Percentiles rank a stretch among this genome's conserved stretches.
These are phyloP conservation scores for Metarhizium humberi DNA, from an alignment of 2,329 filamentous ascomycete genomes.

Conservation along the genomic window DNA sequence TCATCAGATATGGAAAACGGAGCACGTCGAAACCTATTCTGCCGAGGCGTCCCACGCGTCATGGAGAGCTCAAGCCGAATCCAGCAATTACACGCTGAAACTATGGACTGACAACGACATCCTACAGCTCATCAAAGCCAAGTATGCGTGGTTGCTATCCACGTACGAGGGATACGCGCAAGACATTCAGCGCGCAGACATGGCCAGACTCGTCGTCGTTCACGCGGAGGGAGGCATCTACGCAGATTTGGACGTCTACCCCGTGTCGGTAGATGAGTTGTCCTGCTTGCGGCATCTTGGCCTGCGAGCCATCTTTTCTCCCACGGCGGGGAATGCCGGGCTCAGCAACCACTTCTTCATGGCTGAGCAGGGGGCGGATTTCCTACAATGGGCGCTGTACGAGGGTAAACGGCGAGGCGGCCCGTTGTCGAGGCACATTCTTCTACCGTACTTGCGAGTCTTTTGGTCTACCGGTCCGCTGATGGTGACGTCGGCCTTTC, in stretches of 20 bases:
- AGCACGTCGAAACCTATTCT: slow-evolving; percentile 10
- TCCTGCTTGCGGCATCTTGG: slow-evolving; percentile 11
- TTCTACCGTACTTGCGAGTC: slow-evolving; percentile 14
- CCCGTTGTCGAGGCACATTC: slow-evolving; percentile 5
- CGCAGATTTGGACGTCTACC: slow-evolving; percentile 15
- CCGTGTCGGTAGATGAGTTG: slow-evolving; percentile 5
- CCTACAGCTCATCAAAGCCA: slow-evolving; percentile 7
- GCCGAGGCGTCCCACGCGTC: slow-evolving; percentile 5
- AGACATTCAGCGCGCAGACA: slow-evolving; percentile 15
- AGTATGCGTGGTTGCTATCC: slow-evolving; percentile 13
- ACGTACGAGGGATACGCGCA: slow-evolving; percentile 14
- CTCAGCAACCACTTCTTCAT: slow-evolving; percentile 19
- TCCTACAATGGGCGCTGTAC: slow-evolving; percentile 12
- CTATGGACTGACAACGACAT: slow-evolving; percentile 15
- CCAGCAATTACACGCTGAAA: slow-evolving; percentile 13
- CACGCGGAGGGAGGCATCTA: slow-evolving; percentile 15
- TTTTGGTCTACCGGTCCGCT: slow-evolving; percentile 17
- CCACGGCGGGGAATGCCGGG: slow-evolving; percentile 7
- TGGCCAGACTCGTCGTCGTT: slow-evolving; percentile 13
- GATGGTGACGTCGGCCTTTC: slow-evolving; percentile 14
- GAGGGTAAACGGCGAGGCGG: slow-evolving; percentile 13
- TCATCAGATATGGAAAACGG: slow-evolving; percentile 16
- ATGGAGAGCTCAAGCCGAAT: slow-evolving; percentile 11
- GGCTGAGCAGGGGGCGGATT: slow-evolving; percentile 9
- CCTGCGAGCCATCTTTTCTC: slow-evolving; percentile 9